Conservation (phyloP, 257 asterid genomes). For the Echites panduratus region DNA sequence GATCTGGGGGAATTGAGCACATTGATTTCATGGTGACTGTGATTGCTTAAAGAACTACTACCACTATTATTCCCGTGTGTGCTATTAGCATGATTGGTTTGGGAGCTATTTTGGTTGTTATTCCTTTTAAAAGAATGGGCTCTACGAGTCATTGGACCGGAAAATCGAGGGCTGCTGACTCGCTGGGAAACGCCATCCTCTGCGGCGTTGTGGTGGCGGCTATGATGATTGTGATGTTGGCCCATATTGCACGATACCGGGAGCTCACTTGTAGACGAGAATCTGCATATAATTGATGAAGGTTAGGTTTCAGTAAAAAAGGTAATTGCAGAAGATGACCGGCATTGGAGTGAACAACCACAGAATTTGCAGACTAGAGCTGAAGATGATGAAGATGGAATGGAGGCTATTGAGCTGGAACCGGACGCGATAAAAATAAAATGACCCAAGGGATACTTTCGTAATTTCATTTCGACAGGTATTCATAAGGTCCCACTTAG, state of each 20-base stretch:
- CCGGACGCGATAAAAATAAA: conserved; percentile 9
- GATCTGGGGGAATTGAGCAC: conserved; percentile 91
- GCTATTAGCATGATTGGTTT: conserved; percentile 19
- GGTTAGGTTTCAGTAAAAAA: neutral
- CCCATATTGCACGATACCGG: conserved; percentile 36
- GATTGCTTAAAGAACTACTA: neutral
- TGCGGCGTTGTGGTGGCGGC: conserved; percentile 46
- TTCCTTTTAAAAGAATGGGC: conserved; percentile 73
- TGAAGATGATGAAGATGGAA: conserved; percentile 5
- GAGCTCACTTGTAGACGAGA: neutral
- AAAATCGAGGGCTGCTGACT: conserved; percentile 87
- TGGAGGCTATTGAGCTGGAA: neutral
- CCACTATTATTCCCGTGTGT: neutral
- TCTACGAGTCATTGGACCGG: conserved; percentile 89
- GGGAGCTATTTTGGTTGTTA: conserved; percentile 24
- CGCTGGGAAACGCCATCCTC: conserved; percentile 68
- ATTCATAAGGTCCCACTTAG: too few relatives aligned
- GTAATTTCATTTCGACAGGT: neutral
- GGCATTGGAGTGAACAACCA: conserved; percentile 13
- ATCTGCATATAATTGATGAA: neutral
- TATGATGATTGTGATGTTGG: conserved; percentile 60
- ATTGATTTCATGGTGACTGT: conserved; percentile 60
- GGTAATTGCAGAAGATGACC: conserved; percentile 6
- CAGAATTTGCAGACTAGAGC: neutral
- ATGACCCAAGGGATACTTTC: neutral